Conservation (phyloP, 345 rosid genomes). For the Eucalyptus dawsonii region DNA sequence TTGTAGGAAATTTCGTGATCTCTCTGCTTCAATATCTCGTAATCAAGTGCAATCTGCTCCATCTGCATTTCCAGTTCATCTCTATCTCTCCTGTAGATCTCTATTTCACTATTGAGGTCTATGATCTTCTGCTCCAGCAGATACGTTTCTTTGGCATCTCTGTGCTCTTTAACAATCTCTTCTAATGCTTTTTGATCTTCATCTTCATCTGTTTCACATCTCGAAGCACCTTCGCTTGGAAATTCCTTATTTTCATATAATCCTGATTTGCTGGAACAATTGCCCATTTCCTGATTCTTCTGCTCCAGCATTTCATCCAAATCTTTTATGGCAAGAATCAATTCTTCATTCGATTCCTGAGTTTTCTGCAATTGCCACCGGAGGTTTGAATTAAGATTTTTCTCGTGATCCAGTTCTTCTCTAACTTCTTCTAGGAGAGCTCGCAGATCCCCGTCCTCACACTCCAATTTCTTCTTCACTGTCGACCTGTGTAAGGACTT, state of each 20-base stretch:
- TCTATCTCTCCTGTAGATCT: conserved; percentile 66
- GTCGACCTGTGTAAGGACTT: conserved; percentile 35
- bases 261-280: conserved; percentile 10
- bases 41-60: conserved; percentile 95
- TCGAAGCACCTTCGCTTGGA: neutral
- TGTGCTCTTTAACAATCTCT: conserved; percentile 63
- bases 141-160: conserved; percentile 34
- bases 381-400: conserved; percentile 56
- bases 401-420: conserved; percentile 64
- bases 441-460: conserved; percentile 48
- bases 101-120: conserved; percentile 61
- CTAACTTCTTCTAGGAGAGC: conserved; percentile 56
- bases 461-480: conserved; percentile 38
- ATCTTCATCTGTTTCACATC: conserved; percentile 52
- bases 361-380: conserved; percentile 79
- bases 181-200: conserved; percentile 84
- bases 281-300: conserved; percentile 20
- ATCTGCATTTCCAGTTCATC: conserved; percentile 85
- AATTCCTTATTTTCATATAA: conserved; percentile 7
- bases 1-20: conserved; percentile 59
- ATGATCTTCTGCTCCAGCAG: conserved; percentile 54
- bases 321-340: conserved; percentile 84
- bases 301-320: conserved; percentile 68
- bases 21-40: conserved; percentile 90
- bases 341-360: conserved; percentile 76